Evolutionary conservation across 2,329 filamentous ascomycete genomes (phyloP), one percentile per base, ranked within the genome.

Genomic region (Colletotrichum sublineola): DNA sequence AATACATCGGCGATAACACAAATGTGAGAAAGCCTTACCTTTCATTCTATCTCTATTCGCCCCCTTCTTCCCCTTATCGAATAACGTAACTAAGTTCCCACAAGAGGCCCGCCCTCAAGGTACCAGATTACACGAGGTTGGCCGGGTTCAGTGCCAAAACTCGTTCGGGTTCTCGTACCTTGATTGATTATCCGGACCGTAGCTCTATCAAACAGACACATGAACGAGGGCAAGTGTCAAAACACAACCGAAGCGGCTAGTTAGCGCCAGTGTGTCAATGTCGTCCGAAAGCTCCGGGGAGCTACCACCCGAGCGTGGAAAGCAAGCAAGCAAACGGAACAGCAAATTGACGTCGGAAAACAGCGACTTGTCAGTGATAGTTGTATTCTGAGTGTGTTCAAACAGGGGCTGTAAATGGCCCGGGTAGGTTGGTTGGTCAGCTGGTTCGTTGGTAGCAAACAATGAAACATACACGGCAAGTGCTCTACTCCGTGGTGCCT

Each of bases 31-130:
- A 38, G 55, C 73, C 78, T 68, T 69, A 82, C 83, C 83, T 81
- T 84, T 84, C 80, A 81, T 80, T 74, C 67, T 42, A 8, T 77
- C 12, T 48, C 8, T n/a, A 12, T 24, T 48, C 9, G 20, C 12
- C n/a, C 46, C 7, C 44, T n/a, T 24, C 46, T 24, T 48, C 20
- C 46, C 12, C 46, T n/a, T 24, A 20, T 5, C 9, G 71, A 40
- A 48, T 11, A 44, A 5, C 9, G 12, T 36, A 24, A 56, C 18
- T 38, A 55, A 7, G 14, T 38, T 29, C 6, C 18, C 55, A 29
- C 29, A 31, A 15, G 20, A 15, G 64, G 46, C 29, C 14, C 42
- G 46, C 33, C 14, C 42, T 61, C 40, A 12, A 46, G 38, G 50
- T 5, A 56, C 50, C 55, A 24, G 42, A 46, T 11, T 31, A n/a